Evolutionary conservation across 169 alveolate genomes (phyloP).

Genomic region (Eimeria mitis): DNA sequence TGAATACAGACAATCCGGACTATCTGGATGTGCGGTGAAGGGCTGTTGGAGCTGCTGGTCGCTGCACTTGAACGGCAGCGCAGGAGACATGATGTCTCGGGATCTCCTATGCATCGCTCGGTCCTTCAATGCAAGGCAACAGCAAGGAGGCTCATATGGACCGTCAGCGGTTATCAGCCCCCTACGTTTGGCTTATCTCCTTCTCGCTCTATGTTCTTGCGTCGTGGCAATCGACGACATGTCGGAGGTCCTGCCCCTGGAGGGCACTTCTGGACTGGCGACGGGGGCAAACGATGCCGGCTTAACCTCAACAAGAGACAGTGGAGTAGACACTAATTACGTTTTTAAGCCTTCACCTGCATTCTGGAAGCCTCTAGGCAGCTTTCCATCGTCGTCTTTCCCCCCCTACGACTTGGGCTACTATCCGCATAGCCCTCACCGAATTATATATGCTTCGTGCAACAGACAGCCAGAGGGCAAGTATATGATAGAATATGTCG

Average conservation of each 20-base stretch:
- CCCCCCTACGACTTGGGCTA: slow-evolving; percentile 70
- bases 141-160: neutral
- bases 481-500: neutral
- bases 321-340: neutral
- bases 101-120: neutral
- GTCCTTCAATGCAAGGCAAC: neutral
- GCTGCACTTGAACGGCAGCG: slow-evolving; percentile 5
- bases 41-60: neutral
- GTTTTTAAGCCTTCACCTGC: slow-evolving; percentile 35
- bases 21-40: slow-evolving; percentile 25
- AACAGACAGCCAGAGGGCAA: slow-evolving; percentile 74
- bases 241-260: neutral
- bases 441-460: slow-evolving; percentile 58
- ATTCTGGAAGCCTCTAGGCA: slow-evolving; percentile 53
- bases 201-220: neutral
- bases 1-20: neutral
- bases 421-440: slow-evolving; percentile 14
- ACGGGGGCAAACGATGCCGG: neutral
- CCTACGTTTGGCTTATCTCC: neutral
- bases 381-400: slow-evolving; percentile 28
- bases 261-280: neutral
- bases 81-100: slow-evolving; percentile 5
- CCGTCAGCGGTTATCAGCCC: neutral
- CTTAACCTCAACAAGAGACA: neutral
- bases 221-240: neutral